Percentiles rank a stretch among this genome's conserved stretches.
phyloP scores from a whole-genome alignment of 2,329 filamentous ascomycete species.

The Geosmithia morbida region DNA sequence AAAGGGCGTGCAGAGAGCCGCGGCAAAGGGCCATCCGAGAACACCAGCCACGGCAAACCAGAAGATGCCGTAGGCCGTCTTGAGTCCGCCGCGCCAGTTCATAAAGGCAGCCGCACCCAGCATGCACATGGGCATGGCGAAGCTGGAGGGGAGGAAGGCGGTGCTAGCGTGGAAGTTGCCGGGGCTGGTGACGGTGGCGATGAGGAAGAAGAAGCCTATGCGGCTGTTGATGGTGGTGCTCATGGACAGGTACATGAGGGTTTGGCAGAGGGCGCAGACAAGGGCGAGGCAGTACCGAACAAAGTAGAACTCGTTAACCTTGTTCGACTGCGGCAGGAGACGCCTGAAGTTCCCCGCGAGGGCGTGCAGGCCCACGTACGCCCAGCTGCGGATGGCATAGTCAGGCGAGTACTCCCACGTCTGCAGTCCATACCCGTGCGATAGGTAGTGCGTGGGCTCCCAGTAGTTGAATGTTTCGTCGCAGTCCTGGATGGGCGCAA shows the following conservation, averaged over 20 bases:
- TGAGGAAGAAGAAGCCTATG: constrained; percentile 72
- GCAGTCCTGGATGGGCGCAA: constrained; percentile 90
- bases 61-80: constrained; percentile 70
- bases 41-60: constrained; percentile 81
- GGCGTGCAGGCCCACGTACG: constrained; percentile 74
- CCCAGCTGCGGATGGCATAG: constrained; percentile 90
- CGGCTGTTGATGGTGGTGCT: constrained; percentile 65
- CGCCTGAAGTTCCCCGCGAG: constrained; percentile 51
- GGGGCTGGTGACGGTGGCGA: constrained; percentile 63
- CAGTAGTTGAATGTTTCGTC: constrained; percentile 99
- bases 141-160: constrained; percentile 82
- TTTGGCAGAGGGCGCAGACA: constrained; percentile 68
- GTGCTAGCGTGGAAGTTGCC: constrained; percentile 89
- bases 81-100: constrained; percentile 70
- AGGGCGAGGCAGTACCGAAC: constrained; percentile 64
- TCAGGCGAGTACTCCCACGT: constrained; percentile 98
- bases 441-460: constrained; percentile 91
- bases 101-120: constrained; percentile 80
- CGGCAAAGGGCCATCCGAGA: constrained; percentile 89
- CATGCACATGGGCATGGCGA: constrained; percentile 90
- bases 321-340: constrained; percentile 45
- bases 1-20: constrained; percentile 69
- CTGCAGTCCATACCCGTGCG: constrained; percentile 83
- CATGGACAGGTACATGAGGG: constrained; percentile 65
- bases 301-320: constrained; percentile 72